Evolutionary conservation across 2,329 filamentous ascomycete species (phyloP), one percentile per base, ranked within the genome.

Genomic region (Sphaerostilbella broomeana): DNA sequence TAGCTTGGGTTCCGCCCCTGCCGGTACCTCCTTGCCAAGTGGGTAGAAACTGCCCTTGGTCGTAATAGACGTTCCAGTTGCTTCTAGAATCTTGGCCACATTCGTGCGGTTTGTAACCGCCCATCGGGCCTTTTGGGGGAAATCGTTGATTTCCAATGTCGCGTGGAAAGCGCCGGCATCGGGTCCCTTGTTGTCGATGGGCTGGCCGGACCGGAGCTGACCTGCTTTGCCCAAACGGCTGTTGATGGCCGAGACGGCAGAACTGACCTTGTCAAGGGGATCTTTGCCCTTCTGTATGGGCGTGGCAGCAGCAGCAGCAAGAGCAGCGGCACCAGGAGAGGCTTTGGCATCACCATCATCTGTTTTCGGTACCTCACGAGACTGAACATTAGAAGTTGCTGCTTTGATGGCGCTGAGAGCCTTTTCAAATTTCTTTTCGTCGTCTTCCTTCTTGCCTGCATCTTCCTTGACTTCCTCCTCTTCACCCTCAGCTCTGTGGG

Each of bases 41-140:
- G 82, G 63, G 54, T 97, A 97, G 61, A 87, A 97, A 45, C 75
- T 92, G 50, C 92, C 92, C 69, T 98, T 98, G 30, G 88, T 95
- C 0, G 92, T 98, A 60, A 98, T 98, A 6, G 87, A 95, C 2
- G 89, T 94, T 27, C 88, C 90, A 0, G 90, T 95, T 8, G 86
- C 78, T 57, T 98, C 92, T 48, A 98, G 74, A 52, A 98, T 95
- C 72, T 97, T 98, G 51, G 90, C 89, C 42, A 98, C 92, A 56
- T 98, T 98, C 24, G 92, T 97, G 49, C 92, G 80, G 62, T 98
- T 98, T 26, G 92, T 98, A 66, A 98, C 92, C 9, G 88, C 90
- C 92, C 92, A 98, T 52, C 92, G 79, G 48, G 92, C 92, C 71
- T 95, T 97, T 61, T 98, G 92, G 22, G 92, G 92, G 64, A 97